phyloP scores from a whole-genome alignment of 345 rosid species.

The Toxicodendron radicans region DNA sequence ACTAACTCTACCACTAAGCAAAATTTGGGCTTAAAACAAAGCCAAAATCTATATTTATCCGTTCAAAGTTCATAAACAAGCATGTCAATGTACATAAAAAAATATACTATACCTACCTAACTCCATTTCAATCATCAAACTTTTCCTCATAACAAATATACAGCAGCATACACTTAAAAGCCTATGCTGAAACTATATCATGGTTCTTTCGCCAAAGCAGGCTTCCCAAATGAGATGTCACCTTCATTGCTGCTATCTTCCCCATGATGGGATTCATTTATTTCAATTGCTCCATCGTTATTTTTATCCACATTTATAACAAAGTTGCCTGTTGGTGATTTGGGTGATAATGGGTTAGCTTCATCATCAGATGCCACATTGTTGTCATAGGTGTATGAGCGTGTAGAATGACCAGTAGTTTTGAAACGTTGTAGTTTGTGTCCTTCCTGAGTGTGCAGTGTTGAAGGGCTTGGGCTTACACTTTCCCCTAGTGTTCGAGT shows the following conservation, averaged over 20 bases:
- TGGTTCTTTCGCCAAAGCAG: constrained; percentile 37
- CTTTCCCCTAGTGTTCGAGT: constrained; percentile 46
- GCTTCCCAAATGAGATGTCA: constrained; percentile 71
- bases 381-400: constrained; percentile 40
- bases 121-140: not conserved
- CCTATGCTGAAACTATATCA: constrained; percentile 9
- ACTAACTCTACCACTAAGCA: not conserved
- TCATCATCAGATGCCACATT: constrained; percentile 61
- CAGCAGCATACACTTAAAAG: not conserved
- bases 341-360: constrained; percentile 55
- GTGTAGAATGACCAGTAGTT: constrained; percentile 79
- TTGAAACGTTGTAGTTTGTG: constrained; percentile 59
- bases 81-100: not conserved
- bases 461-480: constrained; percentile 42
- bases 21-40: not conserved
- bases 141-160: not conserved
- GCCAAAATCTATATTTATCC: not conserved
- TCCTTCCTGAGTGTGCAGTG: constrained; percentile 31
- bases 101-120: not conserved
- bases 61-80: not conserved
- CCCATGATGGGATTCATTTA: constrained; percentile 29
- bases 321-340: constrained; percentile 32
- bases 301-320: constrained; percentile 35
- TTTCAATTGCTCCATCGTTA: constrained; percentile 32
- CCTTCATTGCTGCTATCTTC: constrained; percentile 37